Conservation (phyloP, 2,329 filamentous ascomycete genomes). For the Clonostachys solani region DNA sequence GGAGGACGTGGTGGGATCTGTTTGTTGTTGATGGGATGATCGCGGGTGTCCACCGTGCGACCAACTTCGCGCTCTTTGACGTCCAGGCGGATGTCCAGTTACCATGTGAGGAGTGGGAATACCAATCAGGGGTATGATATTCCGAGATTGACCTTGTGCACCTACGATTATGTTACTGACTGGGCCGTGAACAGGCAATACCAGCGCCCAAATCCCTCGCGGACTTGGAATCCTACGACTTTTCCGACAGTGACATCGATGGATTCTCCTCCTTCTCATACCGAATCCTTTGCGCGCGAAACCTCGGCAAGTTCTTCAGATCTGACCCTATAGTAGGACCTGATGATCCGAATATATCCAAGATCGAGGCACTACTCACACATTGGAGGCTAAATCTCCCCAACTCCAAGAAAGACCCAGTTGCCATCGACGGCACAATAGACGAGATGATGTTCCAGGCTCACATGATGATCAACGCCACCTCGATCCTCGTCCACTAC, state of each 20-base stretch:
- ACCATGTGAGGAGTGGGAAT: slow-evolving; percentile 78
- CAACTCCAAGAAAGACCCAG: slow-evolving; percentile 62
- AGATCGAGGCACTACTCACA: slow-evolving; percentile 48
- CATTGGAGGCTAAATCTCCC: slow-evolving; percentile 83
- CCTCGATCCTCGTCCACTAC: slow-evolving; percentile 73
- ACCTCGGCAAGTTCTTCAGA: slow-evolving; percentile 71
- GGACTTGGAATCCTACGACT: slow-evolving; percentile 74
- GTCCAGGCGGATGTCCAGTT: slow-evolving; percentile 65
- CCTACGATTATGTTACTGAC: no score
- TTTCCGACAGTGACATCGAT: slow-evolving; percentile 61
- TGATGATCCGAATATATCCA: slow-evolving; percentile 46
- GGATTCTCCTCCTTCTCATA: slow-evolving; percentile 81
- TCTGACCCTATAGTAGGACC: slow-evolving; percentile 42
- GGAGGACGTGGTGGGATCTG: slow-evolving; percentile 86
- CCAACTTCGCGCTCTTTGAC: slow-evolving; percentile 66
- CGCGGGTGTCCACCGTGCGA: slow-evolving; percentile 71
- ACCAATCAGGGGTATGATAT: slow-evolving; percentile 38
- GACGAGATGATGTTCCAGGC: slow-evolving; percentile 94
- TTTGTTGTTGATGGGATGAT: slow-evolving; percentile 83
- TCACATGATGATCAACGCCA: slow-evolving; percentile 68
- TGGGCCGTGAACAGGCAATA: slow-evolving; percentile 30
- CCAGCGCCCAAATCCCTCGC: slow-evolving; percentile 59
- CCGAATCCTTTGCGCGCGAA: slow-evolving; percentile 75
- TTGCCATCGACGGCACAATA: slow-evolving; percentile 59
- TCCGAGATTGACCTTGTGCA: no score